phyloP scores from a whole-genome alignment of 306 rosid species.

The Glycine soja region DNA sequence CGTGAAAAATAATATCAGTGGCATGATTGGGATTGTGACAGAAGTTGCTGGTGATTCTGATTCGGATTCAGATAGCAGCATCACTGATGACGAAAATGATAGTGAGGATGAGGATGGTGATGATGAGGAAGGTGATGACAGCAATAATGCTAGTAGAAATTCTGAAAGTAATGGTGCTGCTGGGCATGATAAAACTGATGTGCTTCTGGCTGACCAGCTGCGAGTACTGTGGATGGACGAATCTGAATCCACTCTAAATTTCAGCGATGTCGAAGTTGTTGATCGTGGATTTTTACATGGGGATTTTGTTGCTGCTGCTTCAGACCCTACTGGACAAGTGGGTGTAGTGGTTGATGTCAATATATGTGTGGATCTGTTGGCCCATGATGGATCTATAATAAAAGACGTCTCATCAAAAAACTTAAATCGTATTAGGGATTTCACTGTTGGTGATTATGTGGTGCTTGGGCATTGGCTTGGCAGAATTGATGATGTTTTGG shows the following conservation, averaged over 20 bases:
- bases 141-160: constrained; percentile 46
- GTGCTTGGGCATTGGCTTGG: constrained; percentile 98
- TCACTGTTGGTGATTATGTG: constrained; percentile 93
- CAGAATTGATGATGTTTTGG: constrained; percentile 92
- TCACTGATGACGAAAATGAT: constrained; percentile 71
- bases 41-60: constrained; percentile 94
- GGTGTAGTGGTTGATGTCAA: constrained; percentile 97
- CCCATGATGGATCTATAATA: constrained; percentile 72
- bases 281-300: constrained; percentile 97
- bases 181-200: constrained; percentile 57
- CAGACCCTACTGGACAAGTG: constrained; percentile 92
- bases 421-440: constrained; percentile 90
- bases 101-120: constrained; percentile 55
- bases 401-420: constrained; percentile 75
- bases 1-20: constrained; percentile 64
- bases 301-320: constrained; percentile 86
- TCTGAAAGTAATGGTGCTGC: constrained; percentile 60
- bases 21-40: constrained; percentile 82
- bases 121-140: constrained; percentile 58
- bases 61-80: constrained; percentile 81
- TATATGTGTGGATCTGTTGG: constrained; percentile 74
- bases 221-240: constrained; percentile 93
- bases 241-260: constrained; percentile 74
- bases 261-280: constrained; percentile 65
- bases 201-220: constrained; percentile 77